Base-by-base conservation (phyloP, 108 stramenopile genomes). In the Discostella stelligeroides region DNA sequence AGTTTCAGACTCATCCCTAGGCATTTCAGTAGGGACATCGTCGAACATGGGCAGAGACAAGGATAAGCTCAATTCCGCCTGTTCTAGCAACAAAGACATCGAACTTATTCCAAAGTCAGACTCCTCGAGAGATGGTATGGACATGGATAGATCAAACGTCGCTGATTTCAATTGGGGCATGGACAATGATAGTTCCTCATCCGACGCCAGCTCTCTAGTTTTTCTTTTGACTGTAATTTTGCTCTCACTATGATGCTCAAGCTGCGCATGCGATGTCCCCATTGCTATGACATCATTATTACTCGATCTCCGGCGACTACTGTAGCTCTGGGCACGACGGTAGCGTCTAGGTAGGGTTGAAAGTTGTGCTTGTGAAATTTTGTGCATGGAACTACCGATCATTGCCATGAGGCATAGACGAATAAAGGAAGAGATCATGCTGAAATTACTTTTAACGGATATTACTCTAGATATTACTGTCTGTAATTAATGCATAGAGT, bases 291-390 rank as follows among this genome's bases (percentile, higher is more conserved):
- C n/a, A n/a, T n/a, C n/a, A 1, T n/a, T 45, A 17, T 45, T 10
- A 17, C 43, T 45, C 1, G n/a, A n/a, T n/a, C n/a, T 45, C 2
- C 12, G 15, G 15, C 9, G 13, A 2, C 1, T 45, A 2, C 43
- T 45, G 21, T n/a, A n/a, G n/a, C 45, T 18, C 8, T 48, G 29
- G 2, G 29, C 37, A 47, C 34, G 29, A 30, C 63, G 63, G 28
- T 37, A 64, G 28, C 63, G 63, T 64, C 49, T 49, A 9, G 63
- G 20, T 9, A 49, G 28, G 48, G 63, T 64, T 3, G 63, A 64
- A 29, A 64, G 63, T 20, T 64, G 63, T 15, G 63, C 63, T 17
- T 64, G 30, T 21, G 61, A 1, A 17, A n/a, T n/a, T n/a, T 13
- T 45, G 12, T 13, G 12, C 12, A 17, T 23, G 21, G 61, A 42